phyloP scores from a whole-genome alignment of 1,284 basidiomycete species.

The Sporisorium scitamineum region DNA sequence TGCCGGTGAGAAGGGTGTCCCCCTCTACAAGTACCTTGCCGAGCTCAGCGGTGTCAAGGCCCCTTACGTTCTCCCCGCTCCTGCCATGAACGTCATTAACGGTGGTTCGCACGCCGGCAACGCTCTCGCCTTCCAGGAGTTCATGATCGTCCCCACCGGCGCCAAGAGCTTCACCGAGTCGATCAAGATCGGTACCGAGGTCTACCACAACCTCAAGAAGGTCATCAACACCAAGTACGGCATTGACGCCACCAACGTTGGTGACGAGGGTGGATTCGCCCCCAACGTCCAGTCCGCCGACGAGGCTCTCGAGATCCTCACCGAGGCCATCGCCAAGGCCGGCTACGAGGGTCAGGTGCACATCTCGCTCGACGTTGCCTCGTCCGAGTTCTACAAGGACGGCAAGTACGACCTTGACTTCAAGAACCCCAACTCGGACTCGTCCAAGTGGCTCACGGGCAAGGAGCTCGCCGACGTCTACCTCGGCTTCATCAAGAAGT shows the following conservation, averaged over 20 bases:
- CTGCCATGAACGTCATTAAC: conserved; percentile 98
- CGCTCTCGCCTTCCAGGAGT: conserved; percentile 87
- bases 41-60: conserved; percentile 92
- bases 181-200: conserved; percentile 98
- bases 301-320: conserved; percentile 95
- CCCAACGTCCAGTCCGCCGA: conserved; percentile 97
- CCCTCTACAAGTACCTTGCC: conserved; percentile 96
- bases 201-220: conserved; percentile 98
- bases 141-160: conserved; percentile 99
- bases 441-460: conserved; percentile 92
- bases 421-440: conserved; percentile 99
- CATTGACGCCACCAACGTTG: conserved; percentile 98
- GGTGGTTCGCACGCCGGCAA: conserved; percentile 99
- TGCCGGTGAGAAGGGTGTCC: conserved; percentile 79
- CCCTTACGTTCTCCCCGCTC: conserved; percentile 79
- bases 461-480: conserved; percentile 94
- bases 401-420: conserved; percentile 99
- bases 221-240: conserved; percentile 99
- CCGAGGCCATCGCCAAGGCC: conserved; percentile 95
- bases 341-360: conserved; percentile 99
- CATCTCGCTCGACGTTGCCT: conserved; percentile 98
- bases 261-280: conserved; percentile 99
- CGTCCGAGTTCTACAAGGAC: conserved; percentile 99
- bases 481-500: conserved; percentile 73
- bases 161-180: conserved; percentile 97